Evolutionary conservation across 805 yeast genomes (phyloP).

Genomic region (Kluyveromyces starmeri): DNA sequence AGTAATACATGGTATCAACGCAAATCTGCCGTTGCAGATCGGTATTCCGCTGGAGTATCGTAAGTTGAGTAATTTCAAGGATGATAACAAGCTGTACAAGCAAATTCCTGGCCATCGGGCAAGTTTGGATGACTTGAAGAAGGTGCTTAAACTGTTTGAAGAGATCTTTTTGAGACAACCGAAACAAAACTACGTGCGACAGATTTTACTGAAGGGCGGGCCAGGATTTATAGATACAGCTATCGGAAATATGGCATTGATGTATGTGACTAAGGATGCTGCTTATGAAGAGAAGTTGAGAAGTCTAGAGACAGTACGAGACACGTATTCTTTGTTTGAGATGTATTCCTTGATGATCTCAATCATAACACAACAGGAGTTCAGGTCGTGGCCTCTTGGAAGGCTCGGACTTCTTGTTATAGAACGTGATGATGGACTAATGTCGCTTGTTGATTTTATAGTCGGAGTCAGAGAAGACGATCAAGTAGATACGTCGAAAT

Average conservation of each 20-base stretch:
- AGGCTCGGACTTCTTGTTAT: constrained; percentile 48
- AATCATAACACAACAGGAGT: constrained; percentile 38
- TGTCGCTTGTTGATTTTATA: constrained; percentile 64
- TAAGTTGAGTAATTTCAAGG: constrained; percentile 41
- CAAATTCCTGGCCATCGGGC: constrained; percentile 14
- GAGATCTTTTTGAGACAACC: constrained; percentile 15
- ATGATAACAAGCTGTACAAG: constrained; percentile 18
- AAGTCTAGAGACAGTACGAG: constrained; percentile 37
- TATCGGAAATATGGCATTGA: constrained; percentile 38
- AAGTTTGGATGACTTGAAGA: constrained; percentile 8
- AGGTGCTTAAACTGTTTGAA: constrained; percentile 17
- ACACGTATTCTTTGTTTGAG: constrained; percentile 59
- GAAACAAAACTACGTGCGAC: constrained; percentile 21
- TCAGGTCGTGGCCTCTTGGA: constrained; percentile 38
- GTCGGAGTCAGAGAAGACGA: constrained; percentile 71
- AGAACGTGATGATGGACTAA: constrained; percentile 59
- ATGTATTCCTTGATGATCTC: constrained; percentile 51
- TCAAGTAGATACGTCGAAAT: constrained; percentile 48
- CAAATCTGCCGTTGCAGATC: constrained; percentile 45
- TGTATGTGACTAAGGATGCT: constrained; percentile 26
- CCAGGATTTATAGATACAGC: constrained; percentile 57
- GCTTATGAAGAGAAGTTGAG: constrained; percentile 13
- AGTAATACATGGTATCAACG: constrained; percentile 63
- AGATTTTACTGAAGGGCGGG: constrained; percentile 45
- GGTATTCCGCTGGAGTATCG: constrained; percentile 61